phyloP scores from a whole-genome alignment of 2,329 filamentous ascomycete species.

The Macrophomina pseudophaseolina region DNA sequence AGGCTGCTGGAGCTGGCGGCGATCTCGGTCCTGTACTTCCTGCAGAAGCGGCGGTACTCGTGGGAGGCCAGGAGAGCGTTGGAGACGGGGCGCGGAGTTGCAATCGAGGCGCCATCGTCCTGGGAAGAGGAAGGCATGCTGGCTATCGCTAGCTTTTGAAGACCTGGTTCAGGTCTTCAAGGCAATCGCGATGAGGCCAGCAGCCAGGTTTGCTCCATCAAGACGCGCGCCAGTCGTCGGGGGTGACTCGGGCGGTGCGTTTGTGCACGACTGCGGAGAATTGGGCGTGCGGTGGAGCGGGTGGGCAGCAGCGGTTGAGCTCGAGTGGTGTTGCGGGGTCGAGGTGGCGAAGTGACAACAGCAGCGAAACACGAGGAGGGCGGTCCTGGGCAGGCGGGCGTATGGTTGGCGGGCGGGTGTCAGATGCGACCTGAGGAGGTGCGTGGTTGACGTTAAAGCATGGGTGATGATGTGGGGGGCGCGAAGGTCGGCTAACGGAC shows the following conservation, averaged over 20 bases:
- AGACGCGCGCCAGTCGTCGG: conserved; percentile 38
- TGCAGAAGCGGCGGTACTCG: conserved; percentile 61
- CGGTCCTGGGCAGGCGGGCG: background rate
- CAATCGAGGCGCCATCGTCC: conserved; percentile 48
- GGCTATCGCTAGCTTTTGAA: conserved; percentile 56
- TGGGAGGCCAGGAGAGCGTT: conserved; percentile 17
- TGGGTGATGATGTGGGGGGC: conserved; percentile 26
- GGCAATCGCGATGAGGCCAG: conserved; percentile 63
- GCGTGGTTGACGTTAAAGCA: conserved; percentile 26
- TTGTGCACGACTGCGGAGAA: conserved; percentile 8
- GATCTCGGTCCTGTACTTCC: conserved; percentile 80
- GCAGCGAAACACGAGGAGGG: conserved; percentile 7
- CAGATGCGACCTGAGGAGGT: conserved; percentile 18
- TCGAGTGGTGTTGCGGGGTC: conserved; percentile 25
- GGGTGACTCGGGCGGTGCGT: background rate
- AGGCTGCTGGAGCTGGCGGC: conserved; percentile 78
- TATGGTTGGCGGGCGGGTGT: conserved; percentile 15
- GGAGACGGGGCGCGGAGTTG: conserved; percentile 16
- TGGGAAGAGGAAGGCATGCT: conserved; percentile 49
- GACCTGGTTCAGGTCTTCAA: conserved; percentile 61
- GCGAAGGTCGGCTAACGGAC: conserved; percentile 18
- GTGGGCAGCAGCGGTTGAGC: conserved; percentile 1
- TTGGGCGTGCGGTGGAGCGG: conserved; percentile 15
- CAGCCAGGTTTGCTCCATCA: conserved; percentile 60
- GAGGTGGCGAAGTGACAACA: conserved; percentile 18